Evolutionary conservation across 495 filamentous ascomycete genomes (phyloP), one percentile per base, ranked within the genome.

Genomic region (Penicillium cataractarum): DNA sequence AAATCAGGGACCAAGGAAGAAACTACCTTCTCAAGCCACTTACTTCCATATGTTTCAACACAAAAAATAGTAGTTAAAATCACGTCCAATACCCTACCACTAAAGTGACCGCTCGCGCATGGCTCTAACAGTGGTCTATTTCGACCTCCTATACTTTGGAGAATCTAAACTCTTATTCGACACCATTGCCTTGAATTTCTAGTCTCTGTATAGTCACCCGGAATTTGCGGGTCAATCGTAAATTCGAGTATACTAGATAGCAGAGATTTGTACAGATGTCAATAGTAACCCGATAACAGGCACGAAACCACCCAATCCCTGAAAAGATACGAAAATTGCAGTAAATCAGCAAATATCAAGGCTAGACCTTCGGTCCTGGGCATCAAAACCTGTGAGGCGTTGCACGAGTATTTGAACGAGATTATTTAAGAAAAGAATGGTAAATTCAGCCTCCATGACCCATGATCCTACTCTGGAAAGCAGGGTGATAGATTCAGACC

Each of bases 231-330:
- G 13, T 27, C 44, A 26, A 13, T 21, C 46, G 24, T 50, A 6
- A 29, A 29, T 29, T 26, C 24, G 13, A 27, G 26, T 29, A 50
- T 50, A 24, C 27, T 50, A 50, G 46, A 50, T 50, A 27, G 46
- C 46, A 29, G 24, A 29, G 24, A 50, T 50, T 3, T 50, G 46
- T 50, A 50, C 46, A 50, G 6, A 50, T 50, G 24, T 50, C 22
- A 29, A 49, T 42, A 15, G 10, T n/a, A 15, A 27, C 17, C 44
- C 12, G 24, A n/a, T n/a, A 50, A 29, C n/a, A 24, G 24, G 24
- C 46, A 26, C 46, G n/a, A 29, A 15, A 17, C 46, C 46, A n/a
- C 46, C 46, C 42, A 29, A 26, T 27, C 24, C 1, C 9, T 29
- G 24, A 17, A 2, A 27, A 8, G 10, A 29, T 50, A 13, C 21